Conservation (phyloP, 441 rosid species). For the Erodium moschatum region DNA sequence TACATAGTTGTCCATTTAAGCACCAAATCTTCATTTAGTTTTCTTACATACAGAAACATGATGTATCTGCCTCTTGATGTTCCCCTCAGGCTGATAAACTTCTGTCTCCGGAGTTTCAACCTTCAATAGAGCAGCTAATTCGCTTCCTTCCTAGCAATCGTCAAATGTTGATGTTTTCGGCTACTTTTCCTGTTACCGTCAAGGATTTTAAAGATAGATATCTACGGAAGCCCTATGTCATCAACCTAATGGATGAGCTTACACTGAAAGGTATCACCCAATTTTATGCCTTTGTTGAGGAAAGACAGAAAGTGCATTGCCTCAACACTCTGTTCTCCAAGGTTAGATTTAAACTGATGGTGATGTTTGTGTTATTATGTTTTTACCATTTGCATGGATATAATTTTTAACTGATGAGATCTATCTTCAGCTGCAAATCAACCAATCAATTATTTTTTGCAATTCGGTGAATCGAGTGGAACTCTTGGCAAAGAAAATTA, state of each 20-base stretch:
- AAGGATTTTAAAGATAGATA: constrained; percentile 91
- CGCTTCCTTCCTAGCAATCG: constrained; percentile 68
- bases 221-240: constrained; percentile 67
- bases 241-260: constrained; percentile 97
- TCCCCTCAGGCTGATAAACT: constrained; percentile 82
- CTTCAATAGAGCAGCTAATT: constrained; percentile 82
- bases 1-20: not conserved
- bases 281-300: constrained; percentile 94
- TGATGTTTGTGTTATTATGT: not conserved
- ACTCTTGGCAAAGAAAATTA: constrained; percentile 91
- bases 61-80: constrained; percentile 22
- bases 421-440: constrained; percentile 80
- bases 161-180: constrained; percentile 91
- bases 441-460: constrained; percentile 96
- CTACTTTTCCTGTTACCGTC: constrained; percentile 93
- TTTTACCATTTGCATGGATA: constrained; percentile 13
- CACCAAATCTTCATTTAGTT: not conserved
- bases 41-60: constrained; percentile 17
- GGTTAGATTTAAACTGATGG: constrained; percentile 37
- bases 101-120: constrained; percentile 96
- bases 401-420: constrained; percentile 11
- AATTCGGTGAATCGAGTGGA: constrained; percentile 97
- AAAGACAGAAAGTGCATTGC: constrained; percentile 97
- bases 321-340: constrained; percentile 90
- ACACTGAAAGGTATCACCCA: constrained; percentile 96